Evolutionary conservation across 2,329 filamentous ascomycete genomes (phyloP), one percentile per base, ranked within the genome.

Genomic region (Colletotrichum sp.): DNA sequence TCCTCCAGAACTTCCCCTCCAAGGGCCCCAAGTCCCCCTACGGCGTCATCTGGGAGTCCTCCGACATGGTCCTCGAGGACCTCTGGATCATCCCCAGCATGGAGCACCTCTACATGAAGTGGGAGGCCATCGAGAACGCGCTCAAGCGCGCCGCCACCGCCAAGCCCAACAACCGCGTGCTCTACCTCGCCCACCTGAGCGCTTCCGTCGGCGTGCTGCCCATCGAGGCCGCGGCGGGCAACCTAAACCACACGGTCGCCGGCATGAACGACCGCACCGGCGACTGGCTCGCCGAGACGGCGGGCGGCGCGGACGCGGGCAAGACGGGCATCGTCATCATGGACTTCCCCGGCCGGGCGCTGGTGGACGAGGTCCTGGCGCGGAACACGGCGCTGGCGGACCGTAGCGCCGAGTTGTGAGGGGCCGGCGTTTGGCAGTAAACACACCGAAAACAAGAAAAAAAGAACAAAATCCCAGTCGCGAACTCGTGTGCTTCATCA

Each of bases 221-320:
- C 48, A 88, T 89, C 66, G 86, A 88, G 78, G 88, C 87, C 2
- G 88, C 88, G 13, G 88, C 88, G 0, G 88, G 88, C 0, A 84
- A 87, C n/a, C 78, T 79, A 68, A 86, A 88, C 77, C 80, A 81
- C 56, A 83, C 82, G 18, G 81, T 88, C 6, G 78, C 79, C n/a
- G 88, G 88, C 32, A 88, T 89, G 83, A 89, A 89, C 71, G 87
- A 89, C 77, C 84, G 85, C 81, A 88, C 87, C 39, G 87, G 87
- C 36, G 80, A 81, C 77, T 89, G 86, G 85, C 81, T 89, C 48
- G 71, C 71, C 65, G 70, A 60, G 48, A 74, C 61, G 43, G 66
- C 61, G 27, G 76, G 60, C 25, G 77, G 76, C 55, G 71, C 70
- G 13, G 69, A 72, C 5, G 69, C 65, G 60, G 81, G 81, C 10